Base-by-base conservation (phyloP, 495 filamentous ascomycete genomes). In the Aspergillus baeticus region DNA sequence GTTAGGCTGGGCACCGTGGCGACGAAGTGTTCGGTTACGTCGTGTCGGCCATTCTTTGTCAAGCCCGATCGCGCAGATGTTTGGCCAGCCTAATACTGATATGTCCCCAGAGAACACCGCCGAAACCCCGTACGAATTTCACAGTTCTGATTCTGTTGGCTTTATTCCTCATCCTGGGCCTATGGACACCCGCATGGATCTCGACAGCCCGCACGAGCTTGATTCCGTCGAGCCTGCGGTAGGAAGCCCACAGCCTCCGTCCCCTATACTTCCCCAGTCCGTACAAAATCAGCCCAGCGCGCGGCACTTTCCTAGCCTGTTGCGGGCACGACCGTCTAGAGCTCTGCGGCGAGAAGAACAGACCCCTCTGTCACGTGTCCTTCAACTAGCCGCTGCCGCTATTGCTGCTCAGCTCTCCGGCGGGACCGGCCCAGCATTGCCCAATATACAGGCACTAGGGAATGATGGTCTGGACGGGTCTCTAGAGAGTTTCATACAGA, bases 381-480 rank as follows among this genome's bases (percentile, higher is more conserved):
- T 85, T 23, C 83, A 82, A 31, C 72, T 84, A 42, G 81, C 82
- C 26, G 82, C 82, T n/a, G 75, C 81, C 20, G 79, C 80, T 8
- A 83, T 84, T 48, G 82, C 82, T 43, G 80, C 82, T 36, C 83
- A 84, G 50, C 75, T 85, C 51, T 84, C 83, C 33, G 82, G 82
- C 13, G 73, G 69, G 31, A 71, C 75, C 31, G 78, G 80, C 14
- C 79, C 82, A 51, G 74, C 76, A 2, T 64, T 83, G 47, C 80
- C 79, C 51, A 80, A 84, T 49, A 79, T 84, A n/a, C 80, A 83
- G 55, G 71, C 83, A 45, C 62, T 85, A 17, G 82, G 80, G 5
- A 78, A 81, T 42, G 80, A 83, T 56, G 80, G 81, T 13, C 59
- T 79, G 7, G 82, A 84, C 58, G 82, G 79, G 34, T 81, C 78